Percentiles rank a stretch among this genome's conserved stretches.
phyloP scores from a whole-genome alignment of 345 rosid species.

The thale cress (Arabidopsis thaliana) region TAIR10.1 NC_003071.7:17964501-17965000 shows the following conservation, averaged over 20 bases:
- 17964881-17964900: not conserved
- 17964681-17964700: not conserved
- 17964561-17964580: too few relatives aligned
- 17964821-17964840: not conserved
- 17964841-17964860: not conserved
- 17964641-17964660: too few relatives aligned
- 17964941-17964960: conserved; percentile 14
- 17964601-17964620: too few relatives aligned
- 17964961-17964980: not conserved
- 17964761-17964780: not conserved
- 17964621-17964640: too few relatives aligned
- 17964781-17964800: conserved; percentile 3
- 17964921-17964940: not conserved
- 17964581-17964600: too few relatives aligned
- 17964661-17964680: too few relatives aligned
- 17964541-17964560: too few relatives aligned
- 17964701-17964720: conserved; percentile 1
- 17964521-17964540: too few relatives aligned
- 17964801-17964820: conserved; percentile 8
- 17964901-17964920: not conserved
- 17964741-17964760: not conserved
- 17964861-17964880: not conserved
- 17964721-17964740: not conserved
- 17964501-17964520: too few relatives aligned
- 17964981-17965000: not conserved